Base-by-base conservation (phyloP, 495 filamentous ascomycete species). In the Aspergillus homomorphus region DNA sequence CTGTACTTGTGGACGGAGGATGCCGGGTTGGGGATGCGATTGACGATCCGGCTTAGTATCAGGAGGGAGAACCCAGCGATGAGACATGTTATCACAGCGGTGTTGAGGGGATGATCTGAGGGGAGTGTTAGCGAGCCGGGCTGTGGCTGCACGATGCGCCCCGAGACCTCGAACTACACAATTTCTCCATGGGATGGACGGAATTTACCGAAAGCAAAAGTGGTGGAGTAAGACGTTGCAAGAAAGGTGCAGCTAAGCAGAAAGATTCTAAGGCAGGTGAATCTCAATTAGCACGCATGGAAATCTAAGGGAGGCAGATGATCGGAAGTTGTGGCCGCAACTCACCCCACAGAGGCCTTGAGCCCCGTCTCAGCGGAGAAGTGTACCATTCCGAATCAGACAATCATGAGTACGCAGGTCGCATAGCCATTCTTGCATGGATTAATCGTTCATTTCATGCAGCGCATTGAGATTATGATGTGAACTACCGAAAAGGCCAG, bases 61-160 rank as follows among this genome's bases (percentile, higher is more conserved):
- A 79, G 53, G 12, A 78, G 66, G 45, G 57, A 63, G 18, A 65
- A 23, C 18, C 70, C 77, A 16, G 69, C 62, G 26, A 77, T 56
- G 48, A 75, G 69, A 45, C 76, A 77, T 45, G 66, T 54, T 9
- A 78, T 53, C 7, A 75, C 62, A 16, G 68, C 67, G 19, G 76
- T 73, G 41, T 69, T 70, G 22, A 77, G 54, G 16, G 78, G 77
- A 46, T 73, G 75, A 58, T 75, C 78, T 82, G 45, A 3, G 2
- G 15, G 15, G 19, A 19, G 16, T 30, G 23, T 55, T 55, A 55
- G 53, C 44, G 19, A 58, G 14, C 55, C 45, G 51, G 21, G 16
- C 16, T 9, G 53, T 68, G 42, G 65, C 45, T 49, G 43, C 54
- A 60, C 33, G 24, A 7, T 3, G 48, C 48, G 28, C 18, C 16